A percentile compares a stretch with the other conserved stretches of the same genome.
These are phyloP conservation scores for Diaporthe sp. DNA, from an alignment of 2,329 filamentous ascomycete species.

Conservation along the genomic window DNA sequence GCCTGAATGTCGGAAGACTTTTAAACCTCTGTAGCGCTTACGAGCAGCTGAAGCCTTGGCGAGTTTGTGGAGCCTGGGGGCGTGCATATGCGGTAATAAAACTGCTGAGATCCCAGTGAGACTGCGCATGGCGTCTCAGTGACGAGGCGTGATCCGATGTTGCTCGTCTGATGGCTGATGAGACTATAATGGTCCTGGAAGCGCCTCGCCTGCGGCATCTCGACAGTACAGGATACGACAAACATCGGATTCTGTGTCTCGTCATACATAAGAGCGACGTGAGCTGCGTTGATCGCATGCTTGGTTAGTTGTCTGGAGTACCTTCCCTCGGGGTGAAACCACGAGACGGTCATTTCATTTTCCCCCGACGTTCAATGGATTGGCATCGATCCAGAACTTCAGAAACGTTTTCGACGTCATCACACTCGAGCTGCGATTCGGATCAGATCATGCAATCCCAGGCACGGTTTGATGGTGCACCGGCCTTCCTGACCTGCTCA, in stretches of 20 bases:
- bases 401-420: slow-evolving; percentile 27
- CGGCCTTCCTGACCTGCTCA: not conserved
- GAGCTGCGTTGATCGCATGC: not conserved
- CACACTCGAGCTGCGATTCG: not conserved
- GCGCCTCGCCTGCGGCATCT: not conserved
- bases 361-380: not conserved
- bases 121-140: not conserved
- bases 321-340: not conserved
- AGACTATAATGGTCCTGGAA: not conserved
- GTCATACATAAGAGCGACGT: slow-evolving; percentile 22
- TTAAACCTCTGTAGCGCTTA: slow-evolving; percentile 18
- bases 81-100: slow-evolving; percentile 8
- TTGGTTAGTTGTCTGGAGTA: not conserved
- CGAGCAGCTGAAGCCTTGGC: not conserved
- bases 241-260: slow-evolving; percentile 12
- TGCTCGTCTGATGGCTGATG: not conserved
- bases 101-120: slow-evolving; percentile 24
- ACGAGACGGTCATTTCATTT: not conserved
- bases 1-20: slow-evolving; percentile 3
- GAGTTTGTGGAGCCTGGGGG: slow-evolving; percentile 2
- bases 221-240: not conserved
- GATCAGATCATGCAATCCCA: slow-evolving; percentile 27
- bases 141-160: not conserved
- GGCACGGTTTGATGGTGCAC: slow-evolving; percentile 15
- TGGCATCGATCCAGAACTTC: not conserved